Base-by-base conservation (phyloP, 23 red algal genomes). In the Gracilaria vermiculophylla region DNA sequence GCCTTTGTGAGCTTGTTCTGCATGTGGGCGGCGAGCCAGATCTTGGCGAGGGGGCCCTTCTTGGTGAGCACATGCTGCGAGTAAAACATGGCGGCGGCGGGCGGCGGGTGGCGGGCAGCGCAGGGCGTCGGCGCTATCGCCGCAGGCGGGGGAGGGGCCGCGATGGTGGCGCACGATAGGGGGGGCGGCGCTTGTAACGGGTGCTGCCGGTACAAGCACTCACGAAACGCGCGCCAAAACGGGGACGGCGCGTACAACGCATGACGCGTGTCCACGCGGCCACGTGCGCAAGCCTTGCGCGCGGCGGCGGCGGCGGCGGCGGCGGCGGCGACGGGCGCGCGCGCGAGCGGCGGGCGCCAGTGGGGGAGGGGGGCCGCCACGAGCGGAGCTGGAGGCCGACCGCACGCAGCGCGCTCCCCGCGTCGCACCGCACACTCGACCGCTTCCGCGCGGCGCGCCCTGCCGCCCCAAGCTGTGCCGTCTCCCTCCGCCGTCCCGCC, bases 21-120 rank as follows among this genome's bases (percentile, higher is more conserved):
- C 35, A 95, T 80, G 53, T 94, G 92, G 36, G 96, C 96, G 8
- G 96, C 96, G 48, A 98, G 87, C 96, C 96, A 98, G 44, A 98
- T 85, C 69, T 98, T 98, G 23, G 92, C 89, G 42, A 98, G 79
- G 33, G 96, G 78, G 44, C 96, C 96, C 65, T 89, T 94, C 49
- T 89, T 91, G 15, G 96, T 98, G 84, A 98, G 64, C 24, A 98
- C 87, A 45, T 76, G 62, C 53, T 83, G 80, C 20, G 92, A 90
- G 92, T 98, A 98, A 67, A 98, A 98, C 96, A 98, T 98, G 23
- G 45, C 52, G 85, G 72, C 27, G 78, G 78, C 61, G 28, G 61
- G 25, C 27, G 61, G 25, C 27, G 61, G 13, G 61, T 15, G 61
- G 28, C 4, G 10, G 25, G 35, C 7, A 28, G 28, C 15, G 61